phyloP scores from a whole-genome alignment of 345 rosid species.

The Dovyalis caffra region DNA sequence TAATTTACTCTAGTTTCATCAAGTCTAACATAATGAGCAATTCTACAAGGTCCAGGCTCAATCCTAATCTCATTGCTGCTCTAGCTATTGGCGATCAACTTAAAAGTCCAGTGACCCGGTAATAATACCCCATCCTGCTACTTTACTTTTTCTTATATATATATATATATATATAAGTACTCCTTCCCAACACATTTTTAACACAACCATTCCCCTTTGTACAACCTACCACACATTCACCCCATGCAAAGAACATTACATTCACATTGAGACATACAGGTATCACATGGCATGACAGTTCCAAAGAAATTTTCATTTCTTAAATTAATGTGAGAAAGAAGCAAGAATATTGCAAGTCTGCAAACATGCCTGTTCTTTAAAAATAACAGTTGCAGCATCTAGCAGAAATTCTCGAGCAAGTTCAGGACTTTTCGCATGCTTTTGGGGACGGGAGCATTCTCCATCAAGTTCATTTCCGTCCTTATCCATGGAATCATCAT shows the following conservation, averaged over 20 bases:
- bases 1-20: neutral
- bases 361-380: conserved; percentile 87
- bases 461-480: conserved; percentile 97
- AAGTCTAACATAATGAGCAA: neutral
- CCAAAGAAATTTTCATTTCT: neutral
- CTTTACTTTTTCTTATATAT: no score
- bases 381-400: conserved; percentile 91
- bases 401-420: conserved; percentile 99
- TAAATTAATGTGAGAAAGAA: conserved; percentile 7
- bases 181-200: conserved; percentile 2
- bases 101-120: neutral
- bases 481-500: conserved; percentile 90
- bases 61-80: neutral
- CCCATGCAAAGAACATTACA: conserved; percentile 1
- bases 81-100: neutral
- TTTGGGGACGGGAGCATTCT: conserved; percentile 95
- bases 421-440: conserved; percentile 99
- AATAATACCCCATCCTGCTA: neutral
- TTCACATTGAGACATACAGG: neutral
- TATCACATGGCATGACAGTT: neutral
- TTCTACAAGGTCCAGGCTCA: neutral
- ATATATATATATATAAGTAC: neutral
- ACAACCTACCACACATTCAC: conserved; percentile 7
- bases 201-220: neutral
- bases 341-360: conserved; percentile 11